Evolutionary conservation across 2,329 filamentous ascomycete genomes (phyloP).

Genomic region (Pseudogymnoascus sp.): DNA sequence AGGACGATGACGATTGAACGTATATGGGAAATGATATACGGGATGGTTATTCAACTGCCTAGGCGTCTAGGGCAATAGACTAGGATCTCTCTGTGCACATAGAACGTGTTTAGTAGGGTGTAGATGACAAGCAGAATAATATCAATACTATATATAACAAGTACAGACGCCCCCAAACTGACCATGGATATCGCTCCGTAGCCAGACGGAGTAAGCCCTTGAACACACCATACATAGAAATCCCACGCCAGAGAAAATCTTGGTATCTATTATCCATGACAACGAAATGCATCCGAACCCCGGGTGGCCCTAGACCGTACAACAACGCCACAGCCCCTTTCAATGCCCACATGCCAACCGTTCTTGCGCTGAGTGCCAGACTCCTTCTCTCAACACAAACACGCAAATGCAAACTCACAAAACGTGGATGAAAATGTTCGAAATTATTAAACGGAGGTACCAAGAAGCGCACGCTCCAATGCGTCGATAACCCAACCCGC

Average conservation of each 20-base stretch:
- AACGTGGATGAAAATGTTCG: not conserved
- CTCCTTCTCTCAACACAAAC: not conserved
- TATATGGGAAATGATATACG: not conserved
- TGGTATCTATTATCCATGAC: conserved; percentile 5
- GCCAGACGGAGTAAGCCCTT: not conserved
- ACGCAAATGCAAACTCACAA: not conserved
- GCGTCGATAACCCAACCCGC: not conserved
- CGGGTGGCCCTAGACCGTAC: not conserved
- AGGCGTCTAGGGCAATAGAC: not conserved
- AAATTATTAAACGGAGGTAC: conserved; percentile 1
- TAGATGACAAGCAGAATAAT: not conserved
- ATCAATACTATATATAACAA: conserved; percentile 6
- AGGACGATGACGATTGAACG: conserved; percentile 48
- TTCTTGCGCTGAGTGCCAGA: not conserved
- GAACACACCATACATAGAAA: not conserved
- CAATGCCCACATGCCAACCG: not conserved
- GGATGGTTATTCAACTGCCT: not conserved
- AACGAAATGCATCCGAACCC: not conserved
- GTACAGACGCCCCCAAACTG: conserved; percentile 3
- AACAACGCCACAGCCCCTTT: not conserved
- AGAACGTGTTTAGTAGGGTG: not conserved
- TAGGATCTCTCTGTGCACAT: not conserved
- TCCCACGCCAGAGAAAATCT: not conserved
- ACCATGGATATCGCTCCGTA: not conserved
- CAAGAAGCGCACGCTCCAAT: not conserved